Base-by-base conservation (phyloP, 192 early-diverging fungal species). In the Phlyctochytrium bullatum region DNA sequence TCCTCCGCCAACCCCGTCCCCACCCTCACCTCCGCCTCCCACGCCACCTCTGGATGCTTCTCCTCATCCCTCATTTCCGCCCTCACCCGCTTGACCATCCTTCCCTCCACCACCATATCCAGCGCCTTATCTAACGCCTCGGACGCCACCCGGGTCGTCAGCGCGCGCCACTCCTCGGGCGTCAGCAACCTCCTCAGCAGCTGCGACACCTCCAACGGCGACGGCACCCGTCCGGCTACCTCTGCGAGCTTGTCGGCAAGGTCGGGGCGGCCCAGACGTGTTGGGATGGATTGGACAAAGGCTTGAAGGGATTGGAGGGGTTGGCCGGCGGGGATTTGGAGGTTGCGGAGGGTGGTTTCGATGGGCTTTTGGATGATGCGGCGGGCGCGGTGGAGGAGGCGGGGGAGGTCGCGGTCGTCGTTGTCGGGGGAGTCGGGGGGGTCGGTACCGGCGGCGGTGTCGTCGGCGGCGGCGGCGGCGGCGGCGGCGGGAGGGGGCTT, bases 1-100 rank as follows among this genome's bases (percentile, higher is more conserved):
- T 62, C 60, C 30, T 69, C 40, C 31, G 36, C 27, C 16, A 73
- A 32, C 10, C n/a, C 36, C 20, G 31, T 28, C 35, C 71, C 71
- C 4, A 68, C 33, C 34, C 71, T 12, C 32, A 73, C 71, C 52
- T 34, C 54, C 2, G 71, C 65, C 12, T 69, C 71, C 65, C 65
- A 68, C 2, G 58, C 61, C 10, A 73, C 33, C 60, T 73, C 71
- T 25, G 71, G 71, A 62, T 73, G 60, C 2, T n/a, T 29, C 14
- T 68, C 47, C 17, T n/a, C 27, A 36, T 73, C 71, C 28, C 20
- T 52, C 40, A 73, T 68, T 4, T 1, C 36, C 10, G 4, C 0
- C 58, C 62, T 34, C 30, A 73, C 31, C 1, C 36, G 4, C n/a
- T 16, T 47, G 23, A 68, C 40, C 25, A 36, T 3, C 3, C 62